Evolutionary conservation across 1,284 basidiomycete species (phyloP).

Genomic region (Agaricales sp.): DNA sequence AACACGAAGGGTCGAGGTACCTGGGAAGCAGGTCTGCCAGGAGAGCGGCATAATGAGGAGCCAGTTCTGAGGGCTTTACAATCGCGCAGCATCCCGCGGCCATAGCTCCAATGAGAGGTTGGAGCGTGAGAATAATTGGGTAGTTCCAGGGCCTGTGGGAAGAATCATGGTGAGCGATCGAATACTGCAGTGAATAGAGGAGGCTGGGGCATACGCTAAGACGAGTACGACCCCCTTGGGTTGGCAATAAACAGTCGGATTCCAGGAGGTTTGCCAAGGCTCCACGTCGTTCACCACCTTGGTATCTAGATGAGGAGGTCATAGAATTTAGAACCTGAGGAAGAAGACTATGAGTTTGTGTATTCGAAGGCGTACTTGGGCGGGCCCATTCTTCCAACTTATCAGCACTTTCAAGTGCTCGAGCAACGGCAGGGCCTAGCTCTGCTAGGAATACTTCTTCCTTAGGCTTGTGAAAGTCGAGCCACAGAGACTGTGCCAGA

Average conservation of each 20-base stretch:
- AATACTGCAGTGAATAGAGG: neutral
- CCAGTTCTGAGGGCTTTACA: conserved; percentile 53
- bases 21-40: conserved; percentile 44
- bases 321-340: too few relatives aligned
- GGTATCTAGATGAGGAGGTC: neutral
- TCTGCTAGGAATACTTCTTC: conserved; percentile 29
- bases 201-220: conserved; percentile 22
- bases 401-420: conserved; percentile 35
- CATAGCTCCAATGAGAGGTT: conserved; percentile 38
- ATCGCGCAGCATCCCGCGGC: conserved; percentile 47
- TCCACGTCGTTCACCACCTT: conserved; percentile 19
- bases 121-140: conserved; percentile 23
- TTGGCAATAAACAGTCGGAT: conserved; percentile 35
- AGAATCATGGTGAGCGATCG: neutral
- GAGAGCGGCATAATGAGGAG: conserved; percentile 35
- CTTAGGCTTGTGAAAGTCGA: conserved; percentile 27
- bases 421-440: conserved; percentile 27
- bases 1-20: conserved; percentile 44
- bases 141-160: conserved; percentile 28
- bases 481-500: conserved; percentile 34
- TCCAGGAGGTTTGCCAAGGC: conserved; percentile 27
- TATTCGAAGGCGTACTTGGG: conserved; percentile 27
- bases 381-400: conserved; percentile 42
- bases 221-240: conserved; percentile 40
- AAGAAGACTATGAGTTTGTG: too few relatives aligned